Evolutionary conservation across 139 green algal species (phyloP), one percentile per base, ranked within the genome.

Genomic region (Coelastrella sp.): DNA sequence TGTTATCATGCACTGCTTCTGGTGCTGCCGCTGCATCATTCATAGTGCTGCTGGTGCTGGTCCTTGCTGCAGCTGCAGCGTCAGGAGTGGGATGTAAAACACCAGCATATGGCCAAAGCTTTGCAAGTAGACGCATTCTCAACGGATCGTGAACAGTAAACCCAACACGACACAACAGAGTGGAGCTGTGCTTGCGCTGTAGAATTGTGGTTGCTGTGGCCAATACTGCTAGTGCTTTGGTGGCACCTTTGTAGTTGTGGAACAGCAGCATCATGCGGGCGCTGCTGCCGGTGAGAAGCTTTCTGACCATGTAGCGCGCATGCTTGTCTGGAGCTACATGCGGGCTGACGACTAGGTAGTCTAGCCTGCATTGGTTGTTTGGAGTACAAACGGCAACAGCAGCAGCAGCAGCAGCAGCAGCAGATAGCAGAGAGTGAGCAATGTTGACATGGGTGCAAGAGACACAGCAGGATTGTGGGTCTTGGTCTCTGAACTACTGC

Each of bases 251-350:
- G 75, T 69, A 27, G 27, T 38, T 59, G 32, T 82, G 51, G 0
- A 53, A 69, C 53, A 82, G 35, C 75, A 82, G 75, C 75, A 82
- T 41, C 21, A 71, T 71, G 7, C 75, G 75, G 35, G 51, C 75
- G 5, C 34, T 71, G 51, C 27, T 69, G 53, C 23, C 21, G 53
- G 4, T 23, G 7, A 82, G 75, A 0, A 82, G 35, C 4, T 43
- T 41, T 3, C 53, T n/a, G 11, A 25, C 37, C 53, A 82, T 71
- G 75, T 82, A 82, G 23, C 53, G 34, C 2, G 53, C 75, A 23
- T 82, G 75, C 9, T 38, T 37, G 4, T 82, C 23, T 4, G 75
- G 30, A n/a, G 75, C 75, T 3, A 25, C 53, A 35, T 53, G 34
- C 30, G 75, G 75, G 8, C 50, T 71, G 19, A 82, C 75, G 0